These are phyloP conservation scores for Starmerella roubikii DNA, from an alignment of 805 yeast species.

Conservation along the genomic window DNA sequence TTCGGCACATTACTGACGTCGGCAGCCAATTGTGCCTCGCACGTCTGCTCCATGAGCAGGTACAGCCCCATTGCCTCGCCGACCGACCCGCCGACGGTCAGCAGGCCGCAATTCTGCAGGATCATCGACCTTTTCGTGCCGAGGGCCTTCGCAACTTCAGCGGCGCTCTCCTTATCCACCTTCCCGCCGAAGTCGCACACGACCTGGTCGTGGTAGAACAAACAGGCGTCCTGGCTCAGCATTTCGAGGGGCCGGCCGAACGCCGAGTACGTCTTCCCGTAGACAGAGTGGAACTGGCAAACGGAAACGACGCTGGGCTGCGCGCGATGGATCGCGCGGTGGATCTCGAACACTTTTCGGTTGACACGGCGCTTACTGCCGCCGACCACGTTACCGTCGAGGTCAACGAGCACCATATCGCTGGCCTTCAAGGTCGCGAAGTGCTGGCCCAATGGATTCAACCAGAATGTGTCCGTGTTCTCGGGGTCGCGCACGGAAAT, in stretches of 20 bases:
- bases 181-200: constrained; percentile 75
- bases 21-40: constrained; percentile 49
- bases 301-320: constrained; percentile 61
- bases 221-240: constrained; percentile 67
- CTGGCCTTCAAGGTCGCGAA: constrained; percentile 45
- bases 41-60: constrained; percentile 47
- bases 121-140: constrained; percentile 44
- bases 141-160: constrained; percentile 43
- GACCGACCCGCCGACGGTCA: constrained; percentile 55
- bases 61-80: constrained; percentile 62
- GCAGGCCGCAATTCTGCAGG: constrained; percentile 57
- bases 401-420: constrained; percentile 50
- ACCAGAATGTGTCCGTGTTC: constrained; percentile 68
- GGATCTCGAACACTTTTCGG: constrained; percentile 58
- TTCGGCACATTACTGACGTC: constrained; percentile 39
- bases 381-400: constrained; percentile 48
- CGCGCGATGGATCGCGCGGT: constrained; percentile 50
- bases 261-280: constrained; percentile 51
- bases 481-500: constrained; percentile 75
- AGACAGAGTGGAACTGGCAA: constrained; percentile 52
- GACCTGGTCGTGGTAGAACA: constrained; percentile 49
- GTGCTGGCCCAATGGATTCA: constrained; percentile 70
- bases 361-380: constrained; percentile 45
- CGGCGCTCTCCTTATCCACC: constrained; percentile 51
- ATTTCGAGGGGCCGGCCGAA: constrained; percentile 58